Percentiles rank a stretch among this genome's conserved stretches.
phyloP scores from a whole-genome alignment of 768 basidiomycete genomes.

The Termitomyces heimii region DNA sequence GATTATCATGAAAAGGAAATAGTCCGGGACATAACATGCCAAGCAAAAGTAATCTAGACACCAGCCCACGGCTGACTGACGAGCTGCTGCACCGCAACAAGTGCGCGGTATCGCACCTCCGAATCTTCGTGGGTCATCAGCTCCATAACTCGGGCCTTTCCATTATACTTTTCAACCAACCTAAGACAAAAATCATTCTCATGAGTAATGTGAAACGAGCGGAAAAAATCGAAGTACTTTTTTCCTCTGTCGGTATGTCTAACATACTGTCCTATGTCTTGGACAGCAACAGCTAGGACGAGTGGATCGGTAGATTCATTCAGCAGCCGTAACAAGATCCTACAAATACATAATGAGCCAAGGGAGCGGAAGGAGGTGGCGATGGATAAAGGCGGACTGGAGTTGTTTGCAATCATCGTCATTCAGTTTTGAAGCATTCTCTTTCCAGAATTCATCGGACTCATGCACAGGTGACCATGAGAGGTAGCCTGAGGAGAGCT shows the following conservation, averaged over 20 bases:
- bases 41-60: constrained; percentile 22
- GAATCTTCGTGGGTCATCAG: constrained; percentile 86
- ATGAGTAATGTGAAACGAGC: neutral
- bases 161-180: constrained; percentile 77
- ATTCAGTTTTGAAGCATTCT: constrained; percentile 83
- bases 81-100: constrained; percentile 85
- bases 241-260: constrained; percentile 89
- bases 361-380: neutral
- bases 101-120: constrained; percentile 89
- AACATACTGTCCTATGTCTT: constrained; percentile 93
- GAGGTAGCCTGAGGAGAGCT: constrained; percentile 83
- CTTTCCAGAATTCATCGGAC: constrained; percentile 97
- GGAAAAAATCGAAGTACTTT: constrained; percentile 45
- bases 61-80: constrained; percentile 85
- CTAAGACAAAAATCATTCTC: constrained; percentile 21
- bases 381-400: constrained; percentile 44
- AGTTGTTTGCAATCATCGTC: constrained; percentile 81
- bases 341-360: constrained; percentile 21
- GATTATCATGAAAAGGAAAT: neutral
- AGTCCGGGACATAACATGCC: neutral
- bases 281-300: constrained; percentile 87
- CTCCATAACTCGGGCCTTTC: constrained; percentile 84
- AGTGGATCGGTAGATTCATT: constrained; percentile 63
- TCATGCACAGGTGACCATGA: constrained; percentile 97
- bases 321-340: constrained; percentile 70